Conservation (phyloP, 75 land plant genomes). For the Isoetes taiwanensis region DNA sequence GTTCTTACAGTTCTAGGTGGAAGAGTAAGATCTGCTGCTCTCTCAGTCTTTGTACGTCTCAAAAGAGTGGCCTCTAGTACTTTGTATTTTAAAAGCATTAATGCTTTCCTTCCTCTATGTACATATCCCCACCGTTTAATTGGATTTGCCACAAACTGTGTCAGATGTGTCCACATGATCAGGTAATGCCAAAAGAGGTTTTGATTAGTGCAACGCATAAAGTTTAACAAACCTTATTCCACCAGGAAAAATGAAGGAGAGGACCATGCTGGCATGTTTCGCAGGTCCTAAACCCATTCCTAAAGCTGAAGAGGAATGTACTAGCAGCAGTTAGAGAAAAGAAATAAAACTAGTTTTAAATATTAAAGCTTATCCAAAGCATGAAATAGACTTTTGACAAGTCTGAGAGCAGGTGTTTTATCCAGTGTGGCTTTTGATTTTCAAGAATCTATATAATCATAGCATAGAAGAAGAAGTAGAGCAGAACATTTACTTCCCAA, state of each 20-base stretch:
- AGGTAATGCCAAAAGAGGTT: neutral
- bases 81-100: conserved; percentile 52
- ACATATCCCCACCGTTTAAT: conserved; percentile 33
- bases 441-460: too few species aligned
- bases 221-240: conserved; percentile 57
- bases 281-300: conserved; percentile 16
- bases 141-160: conserved; percentile 56
- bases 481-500: too few species aligned
- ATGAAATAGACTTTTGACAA: too few species aligned
- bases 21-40: conserved; percentile 89
- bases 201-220: neutral
- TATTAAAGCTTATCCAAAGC: too few species aligned
- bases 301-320: conserved; percentile 11
- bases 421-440: too few species aligned
- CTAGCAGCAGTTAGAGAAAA: neutral
- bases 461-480: too few species aligned
- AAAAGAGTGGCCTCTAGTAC: conserved; percentile 44
- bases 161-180: neutral
- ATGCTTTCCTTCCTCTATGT: conserved; percentile 34
- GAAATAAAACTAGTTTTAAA: too few species aligned
- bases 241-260: conserved; percentile 79
- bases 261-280: conserved; percentile 38
- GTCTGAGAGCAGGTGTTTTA: too few species aligned
- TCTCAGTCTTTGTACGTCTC: conserved; percentile 70
- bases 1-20: conserved; percentile 75